Base-by-base conservation (phyloP, 2,329 filamentous ascomycete species). In the Aspergillus aculeatinus region DNA sequence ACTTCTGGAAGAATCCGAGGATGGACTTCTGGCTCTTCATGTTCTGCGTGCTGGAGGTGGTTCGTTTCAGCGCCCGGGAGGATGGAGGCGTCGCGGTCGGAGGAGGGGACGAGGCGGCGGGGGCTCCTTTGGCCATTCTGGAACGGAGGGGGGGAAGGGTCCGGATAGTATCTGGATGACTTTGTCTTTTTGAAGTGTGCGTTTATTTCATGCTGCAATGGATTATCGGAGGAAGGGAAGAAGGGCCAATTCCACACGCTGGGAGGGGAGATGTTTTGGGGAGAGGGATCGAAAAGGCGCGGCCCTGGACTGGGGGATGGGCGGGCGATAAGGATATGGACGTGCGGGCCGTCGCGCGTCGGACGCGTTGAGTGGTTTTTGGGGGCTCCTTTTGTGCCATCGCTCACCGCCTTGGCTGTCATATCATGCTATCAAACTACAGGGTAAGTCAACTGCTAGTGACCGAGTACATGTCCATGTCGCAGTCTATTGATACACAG, bases 1-100 rank as follows among this genome's bases (percentile, higher is more conserved):
- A 79, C 59, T 79, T 92, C 66, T 88, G 83, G 70, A 94, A 94
- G 82, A 95, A 95, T 48, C 89, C 89, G 39, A 92, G 80, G 61
- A 95, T 92, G 56, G 88, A 90, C 73, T 82, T 83, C 71, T 91
- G 88, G 69, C 85, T 87, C 70, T 87, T 87, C 74, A 76, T 78
- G 49, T 77, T 77, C 65, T 77, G 75, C 11, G 74, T 74, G 58
- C 72, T 77, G 19, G 78, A 74, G 6, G 75, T 75, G 6, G 77
- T 69, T 60, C 74, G 73, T 65, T 79, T 79, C 59, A 79, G 65
- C 21, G 71, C 65, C 16, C 68, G 69, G 16, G 75, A 72, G 12
- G 71, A 72, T 11, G 71, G 68, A 35, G 76, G 70, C 47, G 76
- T 77, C 49, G 74, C 76, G 19, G 73, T 58, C 27, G 68, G 57